Base-by-base conservation (phyloP, 2,329 filamentous ascomycete genomes). In the Pseudofabraea citricarpa region DNA sequence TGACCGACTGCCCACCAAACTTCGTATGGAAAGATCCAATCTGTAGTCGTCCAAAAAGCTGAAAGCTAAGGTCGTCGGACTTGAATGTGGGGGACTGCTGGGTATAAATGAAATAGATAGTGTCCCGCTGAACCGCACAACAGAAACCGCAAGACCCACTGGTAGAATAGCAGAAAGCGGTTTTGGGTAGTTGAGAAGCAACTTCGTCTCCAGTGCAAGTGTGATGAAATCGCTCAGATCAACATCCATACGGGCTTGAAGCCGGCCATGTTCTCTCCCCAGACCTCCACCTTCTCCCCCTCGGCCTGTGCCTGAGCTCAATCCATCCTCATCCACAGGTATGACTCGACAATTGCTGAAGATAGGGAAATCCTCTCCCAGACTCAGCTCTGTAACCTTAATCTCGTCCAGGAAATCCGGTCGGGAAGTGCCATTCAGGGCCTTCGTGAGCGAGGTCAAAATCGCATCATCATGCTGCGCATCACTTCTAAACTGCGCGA, bases 321-420 rank as follows among this genome's bases (percentile, higher is more conserved):
- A 64, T 1, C 85, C 85, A 63, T 90, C 85, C 54, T 91, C 87
- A 56, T 88, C 84, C 0, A 96, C 87, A 2, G 90, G 89, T 48
- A 96, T 96, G 43, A 98, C 86, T 46, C 93, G 82, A 60, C 93
- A 97, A 64, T 98, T 98, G 70, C 90, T 96, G 65, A 98, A 95
- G 41, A 98, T 98, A 21, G 93, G 93, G 52, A 97, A 98, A 57
- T 98, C 93, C 57, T 98, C 93, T 22, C 93, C 93, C 4, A 98
- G 72, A 40, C 85, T 94, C 47, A 98, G 81, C 66, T 98, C 91
- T 2, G 90, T 95, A 42, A 98, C 87, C 20, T 83, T 84, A 50
- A 98, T 97, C 60, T 93, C 87, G 62, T 95, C 91, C 23, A 98
- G 74, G 64, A 95, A 98, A 52, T 90, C 87, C 1, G 93, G 93